phyloP scores from a whole-genome alignment of 2,329 filamentous ascomycete species.

The Chalara sp. region DNA sequence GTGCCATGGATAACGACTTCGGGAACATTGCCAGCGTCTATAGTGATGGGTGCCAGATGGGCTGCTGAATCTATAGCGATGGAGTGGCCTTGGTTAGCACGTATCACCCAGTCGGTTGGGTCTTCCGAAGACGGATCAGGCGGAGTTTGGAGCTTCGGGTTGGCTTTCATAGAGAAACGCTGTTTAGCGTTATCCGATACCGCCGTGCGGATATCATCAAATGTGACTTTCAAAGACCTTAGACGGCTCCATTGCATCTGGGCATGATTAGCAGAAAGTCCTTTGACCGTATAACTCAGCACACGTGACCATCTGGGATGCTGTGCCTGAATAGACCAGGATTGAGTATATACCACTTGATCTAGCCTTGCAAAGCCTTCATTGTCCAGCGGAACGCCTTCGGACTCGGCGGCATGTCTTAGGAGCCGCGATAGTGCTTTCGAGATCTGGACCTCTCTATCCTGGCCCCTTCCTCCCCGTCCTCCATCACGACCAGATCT shows the following conservation, averaged over 20 bases:
- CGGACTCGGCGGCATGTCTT: slow-evolving; percentile 35
- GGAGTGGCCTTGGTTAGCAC: slow-evolving; percentile 91
- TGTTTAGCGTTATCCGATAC: slow-evolving; percentile 82
- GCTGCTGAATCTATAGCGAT: slow-evolving; percentile 67
- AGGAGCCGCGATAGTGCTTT: slow-evolving; percentile 28
- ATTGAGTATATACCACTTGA: slow-evolving; percentile 44
- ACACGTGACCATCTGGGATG: too few species aligned
- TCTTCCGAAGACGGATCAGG: slow-evolving; percentile 31
- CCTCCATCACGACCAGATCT: slow-evolving; percentile 10
- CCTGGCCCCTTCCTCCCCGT: slow-evolving; percentile 11
- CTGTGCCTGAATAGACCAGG: not conserved
- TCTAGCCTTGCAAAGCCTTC: slow-evolving; percentile 55
- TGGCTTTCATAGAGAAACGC: slow-evolving; percentile 72
- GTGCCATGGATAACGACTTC: slow-evolving; percentile 77
- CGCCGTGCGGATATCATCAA: slow-evolving; percentile 63
- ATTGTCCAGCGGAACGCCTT: slow-evolving; percentile 48
- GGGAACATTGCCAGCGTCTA: slow-evolving; percentile 52
- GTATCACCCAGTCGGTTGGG: slow-evolving; percentile 72
- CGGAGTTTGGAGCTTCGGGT: slow-evolving; percentile 21
- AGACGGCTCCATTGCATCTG: slow-evolving; percentile 38
- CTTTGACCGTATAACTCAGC: too few species aligned
- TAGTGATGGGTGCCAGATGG: slow-evolving; percentile 62
- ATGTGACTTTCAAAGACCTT: slow-evolving; percentile 62
- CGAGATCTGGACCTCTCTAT: slow-evolving; percentile 23
- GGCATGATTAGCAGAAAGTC: not conserved